Conservation (phyloP, 1,284 basidiomycete species). For the Rhizopogon parksii region DNA sequence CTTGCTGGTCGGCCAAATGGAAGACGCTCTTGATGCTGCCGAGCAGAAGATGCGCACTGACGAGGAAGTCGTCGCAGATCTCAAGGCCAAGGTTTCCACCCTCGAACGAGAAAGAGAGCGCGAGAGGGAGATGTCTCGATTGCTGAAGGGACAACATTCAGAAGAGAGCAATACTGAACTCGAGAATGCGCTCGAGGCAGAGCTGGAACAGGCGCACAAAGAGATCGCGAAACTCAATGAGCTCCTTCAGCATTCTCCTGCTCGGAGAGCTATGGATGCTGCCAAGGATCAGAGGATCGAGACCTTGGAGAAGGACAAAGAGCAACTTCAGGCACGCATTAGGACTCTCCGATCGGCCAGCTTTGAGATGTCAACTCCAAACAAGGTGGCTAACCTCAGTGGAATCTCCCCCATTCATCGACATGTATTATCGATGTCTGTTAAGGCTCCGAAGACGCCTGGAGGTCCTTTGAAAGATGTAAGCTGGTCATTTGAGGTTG, state of each 20-base stretch:
- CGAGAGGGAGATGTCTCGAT: conserved; percentile 32
- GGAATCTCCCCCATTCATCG: conserved; percentile 67
- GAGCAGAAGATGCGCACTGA: conserved; percentile 60
- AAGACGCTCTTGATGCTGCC: conserved; percentile 64
- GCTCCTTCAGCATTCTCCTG: conserved; percentile 66
- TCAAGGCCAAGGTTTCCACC: conserved; percentile 45
- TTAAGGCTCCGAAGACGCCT: conserved; percentile 66
- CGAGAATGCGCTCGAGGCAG: conserved; percentile 62
- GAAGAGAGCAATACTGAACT: conserved; percentile 41
- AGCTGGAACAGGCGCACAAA: conserved; percentile 73
- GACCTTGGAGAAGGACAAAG: conserved; percentile 68
- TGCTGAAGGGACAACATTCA: conserved; percentile 27
- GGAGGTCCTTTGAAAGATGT: conserved; percentile 74
- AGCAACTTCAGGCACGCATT: conserved; percentile 65
- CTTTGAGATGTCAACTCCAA: conserved; percentile 49
- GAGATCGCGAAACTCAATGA: conserved; percentile 73
- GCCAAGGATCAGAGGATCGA: conserved; percentile 69
- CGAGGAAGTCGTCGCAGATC: conserved; percentile 44
- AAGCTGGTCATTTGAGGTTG: conserved; percentile 20
- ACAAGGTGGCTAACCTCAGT: conserved; percentile 43
- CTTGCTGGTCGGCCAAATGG: conserved; percentile 57
- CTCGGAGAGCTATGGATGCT: conserved; percentile 64
- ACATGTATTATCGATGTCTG: conserved; percentile 59
- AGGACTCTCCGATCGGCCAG: conserved; percentile 45
- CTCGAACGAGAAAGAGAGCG: conserved; percentile 57